phyloP scores from a whole-genome alignment of 2,329 filamentous ascomycete genomes.

The Tolypocladium album region DNA sequence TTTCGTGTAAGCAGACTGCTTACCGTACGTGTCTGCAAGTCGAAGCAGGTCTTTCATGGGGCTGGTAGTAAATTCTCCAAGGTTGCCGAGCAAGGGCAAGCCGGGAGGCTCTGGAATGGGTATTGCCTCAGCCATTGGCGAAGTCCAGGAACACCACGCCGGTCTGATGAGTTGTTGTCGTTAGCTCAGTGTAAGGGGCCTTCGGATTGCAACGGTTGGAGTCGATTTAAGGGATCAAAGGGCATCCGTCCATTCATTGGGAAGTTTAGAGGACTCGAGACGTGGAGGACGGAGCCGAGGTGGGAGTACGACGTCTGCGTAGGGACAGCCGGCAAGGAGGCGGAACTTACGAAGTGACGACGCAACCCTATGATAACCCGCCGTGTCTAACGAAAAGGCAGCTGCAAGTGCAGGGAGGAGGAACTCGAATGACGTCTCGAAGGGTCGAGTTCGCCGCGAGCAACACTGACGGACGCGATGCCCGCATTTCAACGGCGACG shows the following conservation, averaged over 20 bases:
- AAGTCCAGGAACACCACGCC: background rate
- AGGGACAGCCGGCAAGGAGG: background rate
- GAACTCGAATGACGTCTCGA: background rate
- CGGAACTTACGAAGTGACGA: background rate
- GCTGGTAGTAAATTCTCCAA: constrained; percentile 50
- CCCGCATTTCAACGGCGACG: background rate
- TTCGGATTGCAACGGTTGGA: background rate
- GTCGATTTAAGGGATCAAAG: background rate
- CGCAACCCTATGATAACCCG: background rate
- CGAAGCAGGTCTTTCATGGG: constrained; percentile 43
- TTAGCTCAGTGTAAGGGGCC: background rate
- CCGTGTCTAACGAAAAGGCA: background rate
- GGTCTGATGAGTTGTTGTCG: background rate
- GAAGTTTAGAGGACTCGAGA: background rate
- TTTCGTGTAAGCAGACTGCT: constrained; percentile 4
- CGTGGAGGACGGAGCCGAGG: background rate
- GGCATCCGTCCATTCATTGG: too few species aligned
- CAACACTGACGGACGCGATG: background rate
- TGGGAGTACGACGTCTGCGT: background rate
- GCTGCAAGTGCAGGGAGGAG: background rate
- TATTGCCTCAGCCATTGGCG: constrained; percentile 20
- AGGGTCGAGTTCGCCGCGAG: background rate
- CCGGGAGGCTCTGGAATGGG: constrained; percentile 54
- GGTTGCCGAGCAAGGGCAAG: constrained; percentile 55
- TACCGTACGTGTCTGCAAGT: constrained; percentile 57